phyloP scores from a whole-genome alignment of 176 grass and related monocot species.

The Musa acuminata region DNA sequence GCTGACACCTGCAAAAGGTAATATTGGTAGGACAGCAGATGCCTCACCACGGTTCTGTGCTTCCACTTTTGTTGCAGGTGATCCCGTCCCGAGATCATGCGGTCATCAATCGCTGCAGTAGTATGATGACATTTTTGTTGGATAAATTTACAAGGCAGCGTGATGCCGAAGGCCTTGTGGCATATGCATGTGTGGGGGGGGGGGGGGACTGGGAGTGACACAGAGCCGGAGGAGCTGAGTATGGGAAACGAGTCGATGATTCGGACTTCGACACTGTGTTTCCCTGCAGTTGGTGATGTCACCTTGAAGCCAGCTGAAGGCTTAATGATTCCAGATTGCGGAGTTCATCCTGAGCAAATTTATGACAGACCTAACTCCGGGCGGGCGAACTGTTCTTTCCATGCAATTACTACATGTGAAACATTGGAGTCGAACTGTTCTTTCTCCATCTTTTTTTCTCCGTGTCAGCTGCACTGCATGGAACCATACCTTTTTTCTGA shows the following conservation, averaged over 20 bases:
- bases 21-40: too few species aligned
- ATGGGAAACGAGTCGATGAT: too few species aligned
- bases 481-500: background rate
- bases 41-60: background rate
- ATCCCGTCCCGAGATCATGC: background rate
- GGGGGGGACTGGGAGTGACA: background rate
- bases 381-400: too few species aligned
- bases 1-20: too few species aligned
- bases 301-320: background rate
- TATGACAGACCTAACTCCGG: background rate
- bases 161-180: background rate
- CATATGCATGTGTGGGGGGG: background rate
- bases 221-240: too few species aligned
- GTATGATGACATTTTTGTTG: background rate
- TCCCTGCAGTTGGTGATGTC: background rate
- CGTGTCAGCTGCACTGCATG: background rate
- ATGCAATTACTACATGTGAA: background rate
- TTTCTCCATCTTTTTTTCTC: background rate
- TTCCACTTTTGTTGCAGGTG: background rate
- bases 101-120: background rate
- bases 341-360: too few species aligned
- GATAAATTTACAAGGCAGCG: background rate
- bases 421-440: background rate
- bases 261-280: too few species aligned
- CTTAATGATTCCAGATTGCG: too few species aligned